Conservation (phyloP, 331 rosid genomes). For the Quercus phellos region DNA sequence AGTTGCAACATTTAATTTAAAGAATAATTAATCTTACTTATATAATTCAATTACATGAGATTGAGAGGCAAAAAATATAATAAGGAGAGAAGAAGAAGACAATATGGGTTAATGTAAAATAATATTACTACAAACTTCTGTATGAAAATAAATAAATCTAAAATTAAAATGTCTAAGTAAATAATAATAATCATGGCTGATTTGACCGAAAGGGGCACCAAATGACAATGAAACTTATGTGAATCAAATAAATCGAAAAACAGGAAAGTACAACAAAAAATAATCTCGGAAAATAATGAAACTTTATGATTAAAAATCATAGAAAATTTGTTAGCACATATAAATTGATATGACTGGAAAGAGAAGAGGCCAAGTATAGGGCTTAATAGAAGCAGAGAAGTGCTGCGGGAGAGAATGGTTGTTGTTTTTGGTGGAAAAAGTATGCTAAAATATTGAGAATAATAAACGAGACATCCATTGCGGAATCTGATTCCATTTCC, state of each 20-base stretch:
- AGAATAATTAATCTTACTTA: too few relatives aligned
- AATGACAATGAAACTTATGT: not conserved
- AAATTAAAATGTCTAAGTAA: too few relatives aligned
- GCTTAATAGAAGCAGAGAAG: not conserved
- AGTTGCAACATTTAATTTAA: too few relatives aligned
- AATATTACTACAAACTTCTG: too few relatives aligned
- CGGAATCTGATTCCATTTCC: too few relatives aligned
- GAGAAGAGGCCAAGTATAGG: not conserved
- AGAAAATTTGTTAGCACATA: conserved; percentile 17
- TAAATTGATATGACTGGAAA: not conserved
- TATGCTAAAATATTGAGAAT: conserved; percentile 8
- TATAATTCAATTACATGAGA: too few relatives aligned
- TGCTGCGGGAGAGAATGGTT: not conserved
- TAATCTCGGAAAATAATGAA: not conserved
- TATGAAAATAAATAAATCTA: too few relatives aligned
- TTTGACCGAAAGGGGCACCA: too few relatives aligned
- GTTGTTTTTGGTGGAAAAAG: not conserved
- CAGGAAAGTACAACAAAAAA: not conserved
- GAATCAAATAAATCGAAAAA: not conserved
- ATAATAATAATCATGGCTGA: not conserved
- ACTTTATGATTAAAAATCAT: not conserved
- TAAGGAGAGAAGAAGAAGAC: too few relatives aligned
- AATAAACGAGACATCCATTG: too few relatives aligned
- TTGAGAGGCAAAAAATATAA: too few relatives aligned
- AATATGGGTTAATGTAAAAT: too few relatives aligned